phyloP scores from a whole-genome alignment of 177 flowering plant genomes.

The Vitis hybrid region DNA sequence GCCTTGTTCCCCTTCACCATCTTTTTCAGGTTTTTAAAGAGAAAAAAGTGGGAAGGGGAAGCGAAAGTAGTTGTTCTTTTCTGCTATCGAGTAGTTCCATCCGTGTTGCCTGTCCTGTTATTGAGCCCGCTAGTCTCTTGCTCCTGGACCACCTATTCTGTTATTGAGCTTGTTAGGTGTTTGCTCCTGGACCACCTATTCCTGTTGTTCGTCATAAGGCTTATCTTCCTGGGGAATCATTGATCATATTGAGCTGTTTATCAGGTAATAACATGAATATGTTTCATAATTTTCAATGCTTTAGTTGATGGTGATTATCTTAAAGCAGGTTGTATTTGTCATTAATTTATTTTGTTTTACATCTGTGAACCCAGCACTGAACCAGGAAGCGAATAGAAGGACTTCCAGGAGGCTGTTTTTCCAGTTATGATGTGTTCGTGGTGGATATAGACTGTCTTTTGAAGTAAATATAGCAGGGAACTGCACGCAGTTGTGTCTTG shows the following conservation, averaged over 20 bases:
- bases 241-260: slow-evolving; percentile 18
- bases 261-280: slow-evolving; percentile 25
- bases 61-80: slow-evolving; percentile 13
- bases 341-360: not conserved
- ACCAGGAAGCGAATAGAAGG: slow-evolving; percentile 5
- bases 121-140: slow-evolving; percentile 2
- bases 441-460: not conserved
- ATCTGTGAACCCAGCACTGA: not conserved
- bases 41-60: slow-evolving; percentile 43
- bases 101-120: slow-evolving; percentile 11
- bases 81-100: slow-evolving; percentile 15
- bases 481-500: not conserved
- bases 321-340: not conserved
- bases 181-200: slow-evolving; percentile 4
- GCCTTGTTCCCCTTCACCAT: slow-evolving; percentile 24
- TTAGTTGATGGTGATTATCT: not conserved
- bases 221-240: slow-evolving; percentile 19
- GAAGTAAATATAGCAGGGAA: slow-evolving; percentile 4
- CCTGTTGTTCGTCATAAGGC: slow-evolving; percentile 1
- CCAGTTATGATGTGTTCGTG: not conserved
- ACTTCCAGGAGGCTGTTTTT: slow-evolving; percentile 7
- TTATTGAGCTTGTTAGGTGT: not conserved
- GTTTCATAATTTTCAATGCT: not conserved
- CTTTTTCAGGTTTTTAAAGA: slow-evolving; percentile 49
- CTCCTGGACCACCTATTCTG: slow-evolving; percentile 7